Percentiles rank a stretch among this genome's conserved stretches.
phyloP scores from a whole-genome alignment of 1,284 basidiomycete genomes.

The Cryptococcus floricola region DNA sequence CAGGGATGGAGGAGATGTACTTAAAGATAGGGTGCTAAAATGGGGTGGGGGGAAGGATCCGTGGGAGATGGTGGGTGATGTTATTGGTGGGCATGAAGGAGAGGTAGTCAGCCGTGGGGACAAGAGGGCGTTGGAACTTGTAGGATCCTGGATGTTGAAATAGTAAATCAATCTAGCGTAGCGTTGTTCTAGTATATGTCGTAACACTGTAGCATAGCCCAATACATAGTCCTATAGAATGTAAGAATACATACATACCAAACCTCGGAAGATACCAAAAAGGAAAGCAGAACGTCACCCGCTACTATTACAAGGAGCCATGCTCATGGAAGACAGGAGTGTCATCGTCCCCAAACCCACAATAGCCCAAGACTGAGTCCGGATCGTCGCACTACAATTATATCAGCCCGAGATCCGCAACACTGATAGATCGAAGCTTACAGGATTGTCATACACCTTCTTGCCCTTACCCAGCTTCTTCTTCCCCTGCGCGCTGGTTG shows the following conservation, averaged over 20 bases:
- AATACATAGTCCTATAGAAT: too few relatives aligned
- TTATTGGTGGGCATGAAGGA: slow-evolving; percentile 55
- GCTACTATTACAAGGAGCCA: slow-evolving; percentile 60
- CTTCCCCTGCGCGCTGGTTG: neutral
- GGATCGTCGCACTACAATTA: slow-evolving; percentile 9
- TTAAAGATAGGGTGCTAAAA: slow-evolving; percentile 69
- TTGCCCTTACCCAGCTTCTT: slow-evolving; percentile 1
- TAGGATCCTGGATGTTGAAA: slow-evolving; percentile 67
- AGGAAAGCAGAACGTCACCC: slow-evolving; percentile 32
- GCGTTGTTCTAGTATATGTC: slow-evolving; percentile 54
- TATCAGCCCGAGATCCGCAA: neutral
- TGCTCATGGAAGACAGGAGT: slow-evolving; percentile 61
- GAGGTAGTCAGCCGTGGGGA: slow-evolving; percentile 57
- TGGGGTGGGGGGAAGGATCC: slow-evolving; percentile 89
- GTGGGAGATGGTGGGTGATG: slow-evolving; percentile 81
- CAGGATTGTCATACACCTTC: slow-evolving; percentile 7
- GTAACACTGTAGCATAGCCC: neutral
- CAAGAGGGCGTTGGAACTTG: slow-evolving; percentile 74
- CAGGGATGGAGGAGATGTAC: slow-evolving; percentile 67
- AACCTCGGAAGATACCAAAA: too few relatives aligned
- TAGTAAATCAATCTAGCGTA: slow-evolving; percentile 21
- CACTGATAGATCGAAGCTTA: neutral
- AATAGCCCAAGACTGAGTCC: slow-evolving; percentile 6
- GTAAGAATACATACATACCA: too few relatives aligned
- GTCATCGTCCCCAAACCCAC: slow-evolving; percentile 45